Conservation (phyloP, 305 asterid genomes). For the Fraxinus velutina region DNA sequence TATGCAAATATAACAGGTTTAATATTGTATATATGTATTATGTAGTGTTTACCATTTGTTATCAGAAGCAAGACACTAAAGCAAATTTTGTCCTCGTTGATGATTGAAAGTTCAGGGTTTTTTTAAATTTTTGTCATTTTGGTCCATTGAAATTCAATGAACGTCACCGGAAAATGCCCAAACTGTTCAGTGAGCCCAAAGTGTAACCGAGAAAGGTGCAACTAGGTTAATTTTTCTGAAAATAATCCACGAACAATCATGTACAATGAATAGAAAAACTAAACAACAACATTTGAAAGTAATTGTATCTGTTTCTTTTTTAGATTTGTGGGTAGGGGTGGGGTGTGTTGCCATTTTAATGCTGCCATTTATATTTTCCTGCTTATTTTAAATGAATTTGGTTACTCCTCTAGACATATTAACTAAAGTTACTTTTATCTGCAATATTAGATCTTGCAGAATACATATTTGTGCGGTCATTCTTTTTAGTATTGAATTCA, state of each 20-base stretch:
- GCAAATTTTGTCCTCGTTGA: not conserved
- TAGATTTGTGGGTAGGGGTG: not conserved
- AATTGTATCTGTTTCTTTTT: not conserved
- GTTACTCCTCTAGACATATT: not conserved
- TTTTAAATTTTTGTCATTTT: not conserved
- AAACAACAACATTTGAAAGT: conserved; percentile 1
- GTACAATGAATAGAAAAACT: not conserved
- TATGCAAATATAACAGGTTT: not conserved
- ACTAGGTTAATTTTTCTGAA: not conserved
- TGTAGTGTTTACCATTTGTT: conserved; percentile 13
- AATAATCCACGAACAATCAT: conserved; percentile 9
- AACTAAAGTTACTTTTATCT: not conserved
- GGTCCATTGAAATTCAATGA: not conserved
- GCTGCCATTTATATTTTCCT: not conserved
- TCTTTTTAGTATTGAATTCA: not conserved
- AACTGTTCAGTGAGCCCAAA: conserved; percentile 5
- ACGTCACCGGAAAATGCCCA: conserved; percentile 5
- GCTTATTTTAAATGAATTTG: not conserved
- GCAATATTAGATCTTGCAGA: conserved; percentile 10
- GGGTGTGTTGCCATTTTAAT: not conserved
- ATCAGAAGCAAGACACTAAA: not conserved
- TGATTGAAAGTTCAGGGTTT: not conserved
- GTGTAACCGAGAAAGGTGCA: conserved; percentile 5
- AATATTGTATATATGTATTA: not conserved
- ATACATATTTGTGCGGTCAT: not conserved